Base-by-base conservation (phyloP, 2,329 filamentous ascomycete species). In the Teratosphaeria epicoccoides region DNA sequence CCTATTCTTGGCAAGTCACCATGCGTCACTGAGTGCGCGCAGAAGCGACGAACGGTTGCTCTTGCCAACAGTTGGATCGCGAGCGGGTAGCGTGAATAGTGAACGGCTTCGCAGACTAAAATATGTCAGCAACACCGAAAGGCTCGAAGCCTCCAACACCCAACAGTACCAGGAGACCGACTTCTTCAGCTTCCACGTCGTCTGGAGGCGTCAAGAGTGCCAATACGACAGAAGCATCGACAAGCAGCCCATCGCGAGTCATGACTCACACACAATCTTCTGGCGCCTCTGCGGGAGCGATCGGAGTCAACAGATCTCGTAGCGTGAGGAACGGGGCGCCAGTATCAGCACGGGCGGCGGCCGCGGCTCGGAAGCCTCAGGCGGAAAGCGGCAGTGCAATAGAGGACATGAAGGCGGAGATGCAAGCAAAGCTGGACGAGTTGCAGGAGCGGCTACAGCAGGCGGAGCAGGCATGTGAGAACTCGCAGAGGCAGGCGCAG, bases 381-480 rank as follows among this genome's bases (percentile, higher is more conserved):
- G 46, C 58, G 37, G 49, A 57, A 43, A 44, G 23, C 12, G 66
- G 65, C 58, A 60, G 62, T 33, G 65, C 62, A 33, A 14, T 48
- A 24, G 70, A 73, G 49, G 72, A 88, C 40, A 85, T 83, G 56
- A 83, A 86, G 60, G 88, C 87, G 17, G 88, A 93, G 69, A 84
- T 85, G 56, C 76, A 88, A 43, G 84, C 87, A 14, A 74, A 87
- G 52, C 78, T 95, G 53, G 87, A 94, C 57, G 89, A 96, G 58
- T 74, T 96, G 53, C 89, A 88, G 70, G 83, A 88, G 58, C 83
- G 88, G 52, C 76, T 96, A 48, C 80, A 87, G 62, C 87, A 85
- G 68, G 86, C 89, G 22, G 91, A 96, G 70, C 87, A 84, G 68
- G 86, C 90, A 20, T 89, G 95, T 70, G 60, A 62, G 46, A 59